phyloP scores from a whole-genome alignment of 257 asterid species.

The Vinca minor region DNA sequence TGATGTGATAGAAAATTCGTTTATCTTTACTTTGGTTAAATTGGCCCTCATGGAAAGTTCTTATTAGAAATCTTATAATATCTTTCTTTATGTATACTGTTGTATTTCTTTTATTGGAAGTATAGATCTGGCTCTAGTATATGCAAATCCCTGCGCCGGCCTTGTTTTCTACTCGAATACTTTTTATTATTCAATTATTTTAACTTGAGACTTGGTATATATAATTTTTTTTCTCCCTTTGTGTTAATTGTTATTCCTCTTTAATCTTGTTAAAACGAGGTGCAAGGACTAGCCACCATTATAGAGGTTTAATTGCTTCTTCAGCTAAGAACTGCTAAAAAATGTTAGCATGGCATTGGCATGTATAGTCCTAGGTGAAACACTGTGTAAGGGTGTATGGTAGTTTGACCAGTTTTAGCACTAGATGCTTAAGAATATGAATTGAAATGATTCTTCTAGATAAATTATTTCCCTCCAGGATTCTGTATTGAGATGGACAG shows the following conservation, averaged over 20 bases:
- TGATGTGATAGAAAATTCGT: background rate
- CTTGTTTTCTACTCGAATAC: background rate
- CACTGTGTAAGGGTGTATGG: background rate
- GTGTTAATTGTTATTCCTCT: background rate
- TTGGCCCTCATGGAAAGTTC: background rate
- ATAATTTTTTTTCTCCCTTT: too few species aligned
- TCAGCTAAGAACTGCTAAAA: background rate
- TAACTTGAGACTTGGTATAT: too few species aligned
- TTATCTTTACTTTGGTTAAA: background rate
- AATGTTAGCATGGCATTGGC: background rate
- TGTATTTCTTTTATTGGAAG: too few species aligned
- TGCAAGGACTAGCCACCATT: background rate
- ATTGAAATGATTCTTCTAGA: background rate
- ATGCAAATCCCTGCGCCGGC: background rate
- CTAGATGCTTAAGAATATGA: background rate
- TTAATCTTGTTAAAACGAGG: background rate
- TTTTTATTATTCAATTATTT: background rate
- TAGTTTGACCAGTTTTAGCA: background rate
- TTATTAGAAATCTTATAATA: too few species aligned
- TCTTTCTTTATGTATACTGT: too few species aligned
- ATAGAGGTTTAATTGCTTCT: background rate
- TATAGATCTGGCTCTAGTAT: background rate
- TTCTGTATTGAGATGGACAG: background rate
- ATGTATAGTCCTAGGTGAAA: background rate
- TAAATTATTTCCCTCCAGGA: too few species aligned